Evolutionary conservation across 2,329 filamentous ascomycete genomes (phyloP), one percentile per base, ranked within the genome.

Genomic region (Xylaria hypoxylon): DNA sequence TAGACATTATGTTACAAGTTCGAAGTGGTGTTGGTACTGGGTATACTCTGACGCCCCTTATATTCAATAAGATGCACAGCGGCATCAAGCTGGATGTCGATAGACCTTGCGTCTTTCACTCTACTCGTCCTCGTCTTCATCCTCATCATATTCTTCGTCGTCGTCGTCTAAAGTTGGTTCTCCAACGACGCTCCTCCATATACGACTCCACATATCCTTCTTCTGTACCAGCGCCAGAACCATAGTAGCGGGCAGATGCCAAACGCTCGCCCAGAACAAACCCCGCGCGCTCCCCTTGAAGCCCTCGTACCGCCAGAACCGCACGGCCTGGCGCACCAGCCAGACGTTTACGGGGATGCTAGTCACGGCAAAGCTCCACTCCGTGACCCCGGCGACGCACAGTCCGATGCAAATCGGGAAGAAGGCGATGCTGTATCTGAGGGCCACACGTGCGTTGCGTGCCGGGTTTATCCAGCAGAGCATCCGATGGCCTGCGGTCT

Each of bases 181-280:
- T 0, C 91, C 91, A 62, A 88, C 83, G 0, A 92, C 80, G 62
- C 88, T 87, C 62, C 84, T 86, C 89, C 91, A 95, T n/a, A 95
- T 87, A 17, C 94, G 86, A 70, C 89, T 86, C 93, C 93, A 96
- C 80, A 97, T 86, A 0, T 94, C 95, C 81, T 94, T 97, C 86
- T 99, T 99, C 80, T 97, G 93, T 62, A 92, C 87, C 79, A 98
- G 90, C 2, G 94, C 95, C 67, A 97, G 83, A 52, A 97, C 93
- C 84, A 99, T 89, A 47, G 98, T 86, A 28, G 91, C 91, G 0
- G 96, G 96, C 53, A 99, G 79, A 81, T 97, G 94, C 96, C 95
- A 98, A 10, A 99, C 93, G 78, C 93, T 97, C 1, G 96, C 94
- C 96, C 96, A 99, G 79, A 99, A 99, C 59, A 99, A 79, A 0